Conservation (phyloP, 2,329 filamentous ascomycete genomes). For the Penicillium palitans region DNA sequence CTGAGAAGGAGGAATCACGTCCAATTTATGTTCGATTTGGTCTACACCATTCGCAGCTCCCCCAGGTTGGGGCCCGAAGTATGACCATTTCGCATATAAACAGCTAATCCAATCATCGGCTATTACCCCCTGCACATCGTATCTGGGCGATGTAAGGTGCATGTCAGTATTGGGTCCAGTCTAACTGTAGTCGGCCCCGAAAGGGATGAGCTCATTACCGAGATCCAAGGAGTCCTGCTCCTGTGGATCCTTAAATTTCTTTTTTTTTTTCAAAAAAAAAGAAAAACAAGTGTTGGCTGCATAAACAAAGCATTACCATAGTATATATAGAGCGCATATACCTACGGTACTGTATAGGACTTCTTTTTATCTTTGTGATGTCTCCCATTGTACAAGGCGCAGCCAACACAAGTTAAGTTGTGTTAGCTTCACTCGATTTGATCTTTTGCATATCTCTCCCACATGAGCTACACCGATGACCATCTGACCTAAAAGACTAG, state of each 20-base stretch:
- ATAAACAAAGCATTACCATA: neutral
- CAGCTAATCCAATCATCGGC: conserved; percentile 19
- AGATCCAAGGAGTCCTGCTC: conserved; percentile 1
- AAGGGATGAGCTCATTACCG: conserved; percentile 8
- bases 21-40: conserved; percentile 10
- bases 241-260: conserved; percentile 15
- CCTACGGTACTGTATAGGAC: neutral
- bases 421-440: conserved; percentile 1
- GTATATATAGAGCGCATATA: neutral
- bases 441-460: conserved; percentile 7
- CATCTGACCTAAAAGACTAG: neutral
- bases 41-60: conserved; percentile 2
- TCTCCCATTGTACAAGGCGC: conserved; percentile 7
- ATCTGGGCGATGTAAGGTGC: conserved; percentile 28
- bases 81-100: conserved; percentile 7
- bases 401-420: neutral
- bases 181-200: neutral
- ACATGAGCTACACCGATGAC: conserved; percentile 3
- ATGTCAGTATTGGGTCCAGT: conserved; percentile 24
- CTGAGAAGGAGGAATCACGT: neutral
- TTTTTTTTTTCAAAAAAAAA: neutral
- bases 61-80: neutral
- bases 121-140: conserved; percentile 13
- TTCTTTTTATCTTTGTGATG: neutral
- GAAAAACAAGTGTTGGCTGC: conserved; percentile 2